A percentile compares a stretch with the other conserved stretches of the same genome.
These are phyloP conservation scores for Phytophthora tentaculata DNA, from an alignment of 352 stramenopile species.

Conservation along the genomic window DNA sequence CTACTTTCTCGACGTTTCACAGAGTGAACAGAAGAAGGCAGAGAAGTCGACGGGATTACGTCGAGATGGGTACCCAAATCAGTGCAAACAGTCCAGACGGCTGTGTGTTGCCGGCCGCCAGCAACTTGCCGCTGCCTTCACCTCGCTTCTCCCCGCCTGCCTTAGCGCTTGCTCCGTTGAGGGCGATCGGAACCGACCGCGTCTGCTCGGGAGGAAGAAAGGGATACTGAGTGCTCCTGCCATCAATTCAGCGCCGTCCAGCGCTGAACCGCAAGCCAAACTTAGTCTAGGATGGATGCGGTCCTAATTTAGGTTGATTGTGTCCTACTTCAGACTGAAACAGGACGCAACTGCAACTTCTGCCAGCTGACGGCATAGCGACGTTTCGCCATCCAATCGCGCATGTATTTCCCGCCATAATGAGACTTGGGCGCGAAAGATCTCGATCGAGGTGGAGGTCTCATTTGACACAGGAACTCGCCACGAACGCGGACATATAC, in stretches of 20 bases:
- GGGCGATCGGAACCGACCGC: background rate
- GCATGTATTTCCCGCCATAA: constrained; percentile 1
- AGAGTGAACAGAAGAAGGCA: constrained; percentile 15
- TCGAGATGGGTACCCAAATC: constrained; percentile 21
- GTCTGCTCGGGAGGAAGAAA: constrained; percentile 32
- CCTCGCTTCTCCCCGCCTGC: constrained; percentile 5
- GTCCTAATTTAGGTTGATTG: background rate
- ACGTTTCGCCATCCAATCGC: constrained; percentile 1
- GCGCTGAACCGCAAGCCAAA: background rate
- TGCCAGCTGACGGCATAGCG: constrained; percentile 6
- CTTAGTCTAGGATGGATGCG: constrained; percentile 2
- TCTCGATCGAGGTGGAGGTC: background rate
- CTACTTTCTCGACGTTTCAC: constrained; percentile 16
- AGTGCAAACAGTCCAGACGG: background rate
- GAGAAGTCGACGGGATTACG: constrained; percentile 18
- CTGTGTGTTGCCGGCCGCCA: no score
- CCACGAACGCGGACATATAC: constrained; percentile 16
- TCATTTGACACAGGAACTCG: constrained; percentile 13
- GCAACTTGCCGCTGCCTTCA: background rate
- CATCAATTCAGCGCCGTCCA: constrained; percentile 28
- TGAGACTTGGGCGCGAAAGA: background rate
- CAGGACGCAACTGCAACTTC: constrained; percentile 21
- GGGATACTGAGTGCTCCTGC: constrained; percentile 23
- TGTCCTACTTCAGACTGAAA: background rate
- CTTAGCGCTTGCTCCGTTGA: constrained; percentile 3